phyloP scores from a whole-genome alignment of 495 filamentous ascomycete genomes.

The Penicillium taxi region DNA sequence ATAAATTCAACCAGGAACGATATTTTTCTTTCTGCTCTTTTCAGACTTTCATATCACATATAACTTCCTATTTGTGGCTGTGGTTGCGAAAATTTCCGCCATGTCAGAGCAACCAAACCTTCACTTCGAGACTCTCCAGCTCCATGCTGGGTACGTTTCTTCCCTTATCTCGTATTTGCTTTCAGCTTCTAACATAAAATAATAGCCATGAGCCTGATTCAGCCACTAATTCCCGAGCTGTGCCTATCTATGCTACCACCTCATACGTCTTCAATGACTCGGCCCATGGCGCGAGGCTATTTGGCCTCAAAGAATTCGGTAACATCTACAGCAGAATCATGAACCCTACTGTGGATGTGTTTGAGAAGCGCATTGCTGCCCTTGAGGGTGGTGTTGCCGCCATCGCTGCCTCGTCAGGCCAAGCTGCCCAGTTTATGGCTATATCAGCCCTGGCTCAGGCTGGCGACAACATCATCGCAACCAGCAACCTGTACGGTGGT shows the following conservation, averaged over 20 bases:
- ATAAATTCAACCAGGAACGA: too few species aligned
- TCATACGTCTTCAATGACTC: conserved; percentile 95
- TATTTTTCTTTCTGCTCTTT: too few species aligned
- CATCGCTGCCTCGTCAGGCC: conserved; percentile 81
- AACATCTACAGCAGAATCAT: conserved; percentile 98
- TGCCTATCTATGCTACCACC: conserved; percentile 94
- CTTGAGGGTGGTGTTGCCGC: conserved; percentile 92
- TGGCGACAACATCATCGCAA: conserved; percentile 94
- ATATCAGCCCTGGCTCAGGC: conserved; percentile 73
- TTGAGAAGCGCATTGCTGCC: conserved; percentile 92
- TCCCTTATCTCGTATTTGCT: conserved; percentile 4
- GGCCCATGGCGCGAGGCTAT: conserved; percentile 90
- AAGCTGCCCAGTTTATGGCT: conserved; percentile 91
- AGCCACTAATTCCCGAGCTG: conserved; percentile 82
- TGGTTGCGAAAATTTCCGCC: too few species aligned
- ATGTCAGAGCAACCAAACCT: conserved; percentile 29
- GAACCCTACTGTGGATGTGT: conserved; percentile 97
- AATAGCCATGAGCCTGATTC: conserved; percentile 73
- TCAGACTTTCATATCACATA: too few species aligned
- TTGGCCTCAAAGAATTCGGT: conserved; percentile 95
- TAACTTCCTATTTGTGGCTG: too few species aligned
- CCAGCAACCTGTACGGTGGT: conserved; percentile 89
- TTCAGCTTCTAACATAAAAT: conserved; percentile 1
- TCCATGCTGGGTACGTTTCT: conserved; percentile 77
- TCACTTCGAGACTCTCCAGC: conserved; percentile 87